Evolutionary conservation across 495 filamentous ascomycete species (phyloP).

Genomic region (Aspergillus indologenus): DNA sequence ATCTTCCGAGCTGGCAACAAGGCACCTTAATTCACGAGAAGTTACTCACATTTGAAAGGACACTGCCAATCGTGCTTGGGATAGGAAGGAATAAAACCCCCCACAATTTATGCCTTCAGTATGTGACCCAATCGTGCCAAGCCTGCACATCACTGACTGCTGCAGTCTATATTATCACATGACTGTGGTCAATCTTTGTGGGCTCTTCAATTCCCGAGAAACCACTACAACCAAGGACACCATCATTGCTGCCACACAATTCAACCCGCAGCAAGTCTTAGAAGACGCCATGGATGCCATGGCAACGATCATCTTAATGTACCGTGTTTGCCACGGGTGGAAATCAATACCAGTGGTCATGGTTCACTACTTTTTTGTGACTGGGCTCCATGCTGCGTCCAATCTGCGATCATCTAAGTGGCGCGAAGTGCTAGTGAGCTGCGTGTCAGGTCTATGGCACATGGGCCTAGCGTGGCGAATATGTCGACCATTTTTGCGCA

Average conservation of each 20-base stretch:
- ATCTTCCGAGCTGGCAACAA: background rate
- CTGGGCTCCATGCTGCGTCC: background rate
- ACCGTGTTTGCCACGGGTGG: slow-evolving; percentile 1
- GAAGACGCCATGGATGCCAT: slow-evolving; percentile 1
- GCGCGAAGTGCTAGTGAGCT: slow-evolving; percentile 6
- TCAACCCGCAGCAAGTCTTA: background rate
- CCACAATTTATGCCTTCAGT: slow-evolving; percentile 1
- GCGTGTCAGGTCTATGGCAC: slow-evolving; percentile 1
- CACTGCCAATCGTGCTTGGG: background rate
- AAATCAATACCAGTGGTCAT: slow-evolving; percentile 2
- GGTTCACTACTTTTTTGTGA: slow-evolving; percentile 3
- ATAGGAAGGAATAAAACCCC: background rate
- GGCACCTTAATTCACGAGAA: background rate
- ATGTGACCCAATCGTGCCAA: background rate
- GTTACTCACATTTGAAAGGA: background rate
- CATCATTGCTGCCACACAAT: background rate
- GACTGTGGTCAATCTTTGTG: background rate
- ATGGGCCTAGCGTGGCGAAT: slow-evolving; percentile 1
- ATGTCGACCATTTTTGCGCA: background rate
- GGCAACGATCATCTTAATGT: background rate
- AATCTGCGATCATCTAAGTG: slow-evolving; percentile 3
- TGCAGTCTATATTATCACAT: slow-evolving; percentile 3
- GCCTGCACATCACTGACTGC: background rate
- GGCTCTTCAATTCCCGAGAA: background rate
- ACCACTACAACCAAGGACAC: background rate